Percentiles rank a stretch among this genome's conserved stretches.
Evolutionary conservation across 768 basidiomycete species (phyloP).

Genomic region (Mycena vitilis): DNA sequence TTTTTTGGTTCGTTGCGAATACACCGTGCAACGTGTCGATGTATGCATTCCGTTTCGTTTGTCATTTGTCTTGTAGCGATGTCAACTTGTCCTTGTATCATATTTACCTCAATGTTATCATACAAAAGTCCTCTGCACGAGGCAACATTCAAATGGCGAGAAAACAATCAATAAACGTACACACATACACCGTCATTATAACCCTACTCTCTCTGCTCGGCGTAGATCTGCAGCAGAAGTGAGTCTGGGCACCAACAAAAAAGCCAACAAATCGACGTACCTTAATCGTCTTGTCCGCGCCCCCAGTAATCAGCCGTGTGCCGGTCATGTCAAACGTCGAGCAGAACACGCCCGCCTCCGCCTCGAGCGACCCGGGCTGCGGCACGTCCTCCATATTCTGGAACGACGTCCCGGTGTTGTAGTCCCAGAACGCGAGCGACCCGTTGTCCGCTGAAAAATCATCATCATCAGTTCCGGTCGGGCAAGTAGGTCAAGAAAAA

Average conservation of each 20-base stretch:
- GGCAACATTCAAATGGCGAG: background rate
- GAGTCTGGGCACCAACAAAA: constrained; percentile 13
- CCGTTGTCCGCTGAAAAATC: constrained; percentile 86
- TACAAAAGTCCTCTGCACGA: no score
- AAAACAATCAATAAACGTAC: constrained; percentile 25
- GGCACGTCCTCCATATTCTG: constrained; percentile 94
- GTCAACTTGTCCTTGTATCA: no score
- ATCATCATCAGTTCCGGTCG: background rate
- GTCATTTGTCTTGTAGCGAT: no score
- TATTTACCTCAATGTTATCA: no score
- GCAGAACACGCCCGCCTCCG: constrained; percentile 96
- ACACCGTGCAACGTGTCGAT: background rate
- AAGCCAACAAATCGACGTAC: constrained; percentile 52
- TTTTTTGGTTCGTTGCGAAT: background rate
- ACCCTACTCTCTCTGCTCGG: constrained; percentile 71
- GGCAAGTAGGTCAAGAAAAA: background rate
- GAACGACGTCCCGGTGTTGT: constrained; percentile 93
- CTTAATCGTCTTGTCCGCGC: constrained; percentile 99
- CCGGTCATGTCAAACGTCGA: constrained; percentile 98
- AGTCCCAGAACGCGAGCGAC: constrained; percentile 93
- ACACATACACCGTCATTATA: background rate
- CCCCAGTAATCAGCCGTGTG: constrained; percentile 92
- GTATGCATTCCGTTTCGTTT: background rate
- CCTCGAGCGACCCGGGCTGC: constrained; percentile 97
- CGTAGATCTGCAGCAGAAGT: constrained; percentile 60